phyloP scores from a whole-genome alignment of 805 yeast species.

The Candida nanaspora region DNA sequence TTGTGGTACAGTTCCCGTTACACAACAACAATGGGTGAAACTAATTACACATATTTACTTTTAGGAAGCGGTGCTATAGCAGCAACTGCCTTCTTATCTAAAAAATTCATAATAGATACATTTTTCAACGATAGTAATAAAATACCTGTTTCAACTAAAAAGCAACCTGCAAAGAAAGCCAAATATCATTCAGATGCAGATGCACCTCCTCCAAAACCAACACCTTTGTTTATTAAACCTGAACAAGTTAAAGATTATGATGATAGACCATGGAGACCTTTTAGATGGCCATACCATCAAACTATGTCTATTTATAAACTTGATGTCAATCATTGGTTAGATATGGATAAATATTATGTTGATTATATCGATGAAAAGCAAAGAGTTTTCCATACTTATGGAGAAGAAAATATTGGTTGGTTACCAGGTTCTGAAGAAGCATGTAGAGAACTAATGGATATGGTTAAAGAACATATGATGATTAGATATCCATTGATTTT shows the following conservation, averaged over 20 bases:
- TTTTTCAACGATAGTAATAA: not conserved
- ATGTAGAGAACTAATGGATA: slow-evolving; percentile 55
- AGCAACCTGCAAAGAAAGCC: slow-evolving; percentile 7
- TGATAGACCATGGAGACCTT: slow-evolving; percentile 77
- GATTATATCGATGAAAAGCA: slow-evolving; percentile 59
- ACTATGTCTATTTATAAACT: slow-evolving; percentile 69
- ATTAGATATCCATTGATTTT: slow-evolving; percentile 59
- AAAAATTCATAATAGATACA: slow-evolving; percentile 7
- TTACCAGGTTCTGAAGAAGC: slow-evolving; percentile 59
- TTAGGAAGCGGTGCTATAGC: slow-evolving; percentile 15
- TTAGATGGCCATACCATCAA: slow-evolving; percentile 75
- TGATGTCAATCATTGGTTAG: slow-evolving; percentile 72
- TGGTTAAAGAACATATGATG: slow-evolving; percentile 51
- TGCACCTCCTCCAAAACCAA: slow-evolving; percentile 37
- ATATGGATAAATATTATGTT: slow-evolving; percentile 70
- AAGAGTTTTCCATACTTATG: slow-evolving; percentile 50
- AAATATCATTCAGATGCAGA: slow-evolving; percentile 16
- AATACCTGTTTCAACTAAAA: slow-evolving; percentile 1
- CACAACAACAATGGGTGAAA: not conserved
- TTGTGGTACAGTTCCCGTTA: too few species aligned
- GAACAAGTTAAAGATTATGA: slow-evolving; percentile 60
- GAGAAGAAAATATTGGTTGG: slow-evolving; percentile 57
- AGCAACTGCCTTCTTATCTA: slow-evolving; percentile 11
- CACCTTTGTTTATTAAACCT: slow-evolving; percentile 57
- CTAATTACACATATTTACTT: not conserved